Base-by-base conservation (phyloP, 495 filamentous ascomycete species). In the Penicillium subrubescens region DNA sequence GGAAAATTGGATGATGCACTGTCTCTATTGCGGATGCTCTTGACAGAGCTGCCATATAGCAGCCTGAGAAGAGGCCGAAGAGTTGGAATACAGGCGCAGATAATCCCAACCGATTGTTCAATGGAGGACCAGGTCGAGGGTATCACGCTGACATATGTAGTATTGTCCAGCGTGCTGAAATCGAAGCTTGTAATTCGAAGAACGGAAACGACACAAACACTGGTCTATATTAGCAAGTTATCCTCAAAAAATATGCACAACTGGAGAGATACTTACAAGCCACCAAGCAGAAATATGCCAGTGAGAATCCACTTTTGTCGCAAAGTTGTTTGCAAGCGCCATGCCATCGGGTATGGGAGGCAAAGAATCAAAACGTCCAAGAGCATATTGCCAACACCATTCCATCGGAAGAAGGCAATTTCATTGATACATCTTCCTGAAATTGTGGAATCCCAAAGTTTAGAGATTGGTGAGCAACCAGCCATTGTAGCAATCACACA, bases 61-160 rank as follows among this genome's bases (percentile, higher is more conserved):
- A 55, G 14, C 7, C 73, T 58, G 15, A 75, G 59, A 15, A 75
- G 64, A 21, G 75, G 71, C 10, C 71, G 64, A 17, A 85, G 66
- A 2, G 83, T 82, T 6, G 82, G 78, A 3, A 83, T 75, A 44
- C 77, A 82, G 14, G 83, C 81, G 60, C 83, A 85, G 11, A 81
- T 63, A 43, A 87, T 83, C 1, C 77, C 82, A 25, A 82, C 67
- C 14, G 81, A 82, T 41, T 84, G 75, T 57, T 86, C 84, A 60
- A 85, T 75, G 14, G 82, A 77, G 44, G 78, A 82, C 77, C 83
- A 86, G 23, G 79, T 75, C n/a, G 79, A 69, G 11, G 79, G 72
- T 15, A 61, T 50, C 54, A 80, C 59, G 43, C 51, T 67, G 25
- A 58, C 62, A 53, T 60, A 70, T 3, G 69, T 70, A 6, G 52